phyloP scores from a whole-genome alignment of 371 early-diverging fungal species.

The Rhizopus delemar region DNA sequence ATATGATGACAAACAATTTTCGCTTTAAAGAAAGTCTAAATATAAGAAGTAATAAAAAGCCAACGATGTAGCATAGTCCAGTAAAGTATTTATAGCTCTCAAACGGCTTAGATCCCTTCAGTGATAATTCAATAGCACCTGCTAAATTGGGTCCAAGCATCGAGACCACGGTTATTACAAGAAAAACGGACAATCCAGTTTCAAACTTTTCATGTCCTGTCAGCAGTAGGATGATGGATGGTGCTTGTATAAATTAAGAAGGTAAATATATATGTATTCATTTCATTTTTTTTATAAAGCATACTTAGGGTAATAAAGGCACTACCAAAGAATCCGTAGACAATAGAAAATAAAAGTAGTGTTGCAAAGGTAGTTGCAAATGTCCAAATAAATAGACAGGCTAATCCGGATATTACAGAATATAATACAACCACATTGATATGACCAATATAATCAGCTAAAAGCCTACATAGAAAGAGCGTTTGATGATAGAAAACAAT shows the following conservation, averaged over 20 bases:
- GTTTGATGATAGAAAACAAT: not conserved
- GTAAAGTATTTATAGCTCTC: constrained; percentile 41
- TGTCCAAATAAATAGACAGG: constrained; percentile 45
- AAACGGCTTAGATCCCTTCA: constrained; percentile 10
- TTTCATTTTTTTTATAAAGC: not conserved
- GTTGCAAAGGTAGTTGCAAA: constrained; percentile 38
- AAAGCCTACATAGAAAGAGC: constrained; percentile 1
- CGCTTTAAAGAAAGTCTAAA: constrained; percentile 26
- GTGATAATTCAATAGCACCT: constrained; percentile 21
- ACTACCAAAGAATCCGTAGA: constrained; percentile 46
- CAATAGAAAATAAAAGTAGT: constrained; percentile 31
- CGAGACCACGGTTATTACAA: constrained; percentile 24
- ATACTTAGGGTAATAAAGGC: constrained; percentile 38
- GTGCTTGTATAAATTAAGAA: constrained; percentile 9
- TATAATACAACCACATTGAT: constrained; percentile 38
- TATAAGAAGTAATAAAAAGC: constrained; percentile 18
- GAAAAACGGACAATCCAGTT: constrained; percentile 30
- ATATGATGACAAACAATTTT: constrained; percentile 8
- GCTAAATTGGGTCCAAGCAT: constrained; percentile 44
- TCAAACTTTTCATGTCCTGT: constrained; percentile 36
- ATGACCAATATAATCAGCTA: constrained; percentile 45
- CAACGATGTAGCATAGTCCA: constrained; percentile 30
- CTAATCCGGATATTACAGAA: constrained; percentile 27
- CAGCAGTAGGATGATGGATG: constrained; percentile 33
- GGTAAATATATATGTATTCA: not conserved